These are phyloP conservation scores for Phytophthora pluvialis DNA, from an alignment of 352 stramenopile species.

Conservation along the genomic window DNA sequence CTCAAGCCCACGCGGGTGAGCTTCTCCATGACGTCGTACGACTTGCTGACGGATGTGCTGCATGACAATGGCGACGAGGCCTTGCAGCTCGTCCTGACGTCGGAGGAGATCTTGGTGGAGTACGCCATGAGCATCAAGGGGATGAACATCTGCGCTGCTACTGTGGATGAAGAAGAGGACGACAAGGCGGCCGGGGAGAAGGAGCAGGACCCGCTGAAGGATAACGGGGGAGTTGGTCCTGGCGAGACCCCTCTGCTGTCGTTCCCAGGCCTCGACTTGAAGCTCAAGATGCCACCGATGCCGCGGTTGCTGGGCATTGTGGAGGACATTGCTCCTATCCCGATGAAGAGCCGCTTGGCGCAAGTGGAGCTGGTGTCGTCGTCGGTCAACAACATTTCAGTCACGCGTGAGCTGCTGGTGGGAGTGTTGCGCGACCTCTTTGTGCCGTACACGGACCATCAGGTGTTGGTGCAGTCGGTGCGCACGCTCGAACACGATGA, in stretches of 20 bases:
- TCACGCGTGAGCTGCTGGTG: constrained; percentile 53
- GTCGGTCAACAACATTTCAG: constrained; percentile 46
- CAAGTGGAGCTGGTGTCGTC: constrained; percentile 50
- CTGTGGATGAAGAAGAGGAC: constrained; percentile 31
- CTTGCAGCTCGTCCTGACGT: constrained; percentile 58
- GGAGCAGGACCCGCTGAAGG: constrained; percentile 35
- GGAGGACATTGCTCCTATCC: constrained; percentile 59
- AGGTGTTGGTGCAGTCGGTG: constrained; percentile 58
- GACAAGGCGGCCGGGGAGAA: constrained; percentile 24
- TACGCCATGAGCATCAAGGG: constrained; percentile 57
- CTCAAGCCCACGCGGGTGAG: constrained; percentile 46
- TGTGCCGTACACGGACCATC: constrained; percentile 63
- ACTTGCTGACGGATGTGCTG: constrained; percentile 52
- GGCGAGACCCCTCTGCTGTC: constrained; percentile 43
- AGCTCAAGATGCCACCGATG: constrained; percentile 62
- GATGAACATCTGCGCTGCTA: constrained; percentile 50
- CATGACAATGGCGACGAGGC: constrained; percentile 52
- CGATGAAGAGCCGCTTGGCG: constrained; percentile 46
- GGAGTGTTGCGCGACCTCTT: constrained; percentile 59
- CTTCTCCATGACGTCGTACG: constrained; percentile 42
- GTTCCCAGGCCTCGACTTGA: constrained; percentile 50
- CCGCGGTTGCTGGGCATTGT: constrained; percentile 61
- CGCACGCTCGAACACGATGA: constrained; percentile 54
- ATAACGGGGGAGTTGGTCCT: constrained; percentile 27
- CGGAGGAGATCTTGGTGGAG: constrained; percentile 56